Percentiles rank a stretch among this genome's conserved stretches.
Conservation (phyloP, 176 grass and related monocot genomes). For the Juncus effusus region DNA sequence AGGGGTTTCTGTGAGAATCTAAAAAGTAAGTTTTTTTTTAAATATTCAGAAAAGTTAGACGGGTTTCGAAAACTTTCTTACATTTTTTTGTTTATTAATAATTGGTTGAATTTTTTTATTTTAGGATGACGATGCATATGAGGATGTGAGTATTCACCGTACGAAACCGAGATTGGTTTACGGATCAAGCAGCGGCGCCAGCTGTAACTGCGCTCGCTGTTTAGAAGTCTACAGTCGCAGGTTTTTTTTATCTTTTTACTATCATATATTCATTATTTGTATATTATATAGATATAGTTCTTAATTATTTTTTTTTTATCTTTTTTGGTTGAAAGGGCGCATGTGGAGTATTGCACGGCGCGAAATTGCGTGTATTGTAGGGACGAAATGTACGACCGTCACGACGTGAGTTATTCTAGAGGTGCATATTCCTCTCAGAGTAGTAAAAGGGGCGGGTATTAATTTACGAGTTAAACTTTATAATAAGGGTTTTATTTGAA, state of each 20-base stretch:
- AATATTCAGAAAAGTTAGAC: no score
- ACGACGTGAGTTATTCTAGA: conserved; percentile 2
- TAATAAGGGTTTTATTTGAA: background rate
- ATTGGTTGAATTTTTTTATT: background rate
- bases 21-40: no score
- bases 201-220: conserved; percentile 22
- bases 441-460: conserved; percentile 19
- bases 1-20: no score
- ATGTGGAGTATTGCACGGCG: conserved; percentile 27
- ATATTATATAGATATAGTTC: background rate
- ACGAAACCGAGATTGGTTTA: conserved; percentile 13
- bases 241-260: background rate
- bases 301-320: conserved; percentile 4
- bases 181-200: conserved; percentile 7
- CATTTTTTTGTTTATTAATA: background rate
- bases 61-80: no score
- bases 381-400: conserved; percentile 23
- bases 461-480: background rate
- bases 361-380: conserved; percentile 12
- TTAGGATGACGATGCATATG: conserved; percentile 28
- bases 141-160: conserved; percentile 9
- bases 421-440: conserved; percentile 23
- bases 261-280: background rate
- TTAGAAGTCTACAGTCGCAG: conserved; percentile 17
- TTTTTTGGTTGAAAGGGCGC: conserved; percentile 16